Base-by-base conservation (phyloP, 768 basidiomycete genomes). In the Chalciporus pseudorubinellus region DNA sequence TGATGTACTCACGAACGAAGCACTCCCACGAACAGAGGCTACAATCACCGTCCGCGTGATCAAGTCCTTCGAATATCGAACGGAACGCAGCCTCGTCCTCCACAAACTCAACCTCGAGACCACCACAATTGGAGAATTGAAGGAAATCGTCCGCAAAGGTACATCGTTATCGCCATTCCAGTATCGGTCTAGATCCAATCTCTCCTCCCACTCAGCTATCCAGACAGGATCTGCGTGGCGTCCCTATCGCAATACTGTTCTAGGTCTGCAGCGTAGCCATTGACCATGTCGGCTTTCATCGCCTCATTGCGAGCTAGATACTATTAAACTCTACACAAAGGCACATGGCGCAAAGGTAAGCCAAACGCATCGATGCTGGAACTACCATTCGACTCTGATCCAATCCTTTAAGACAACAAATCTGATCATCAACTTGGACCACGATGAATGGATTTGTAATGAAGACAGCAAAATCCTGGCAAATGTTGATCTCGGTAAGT, bases 371-470 rank as follows among this genome's bases (percentile, higher is more conserved):
- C 6, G 14, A 16, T 39, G 19, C 18, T 44, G 16, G 21, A 26
- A 8, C 24, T 16, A 6, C 33, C 13, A 14, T 45, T 34, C 29
- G 46, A 22, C 21, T 21, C 5, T 38, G 14, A 42, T 16, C 4
- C 10, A 12, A 41, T 18, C 20, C 9, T 50, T 43, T 51, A 61
- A 98, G 95, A 95, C 95, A 1, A 89, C 89, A 28, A 98, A 99
- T 72, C 77, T 99, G 24, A 98, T 99, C 70, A 98, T 99, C 65
- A 99, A 99, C 69, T 79, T 98, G 51, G 93, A 97, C 63, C 82
- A 95, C 62, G 95, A 98, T 51, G 89, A 92, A 9, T 95, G 93
- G 90, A 90, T 98, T 55, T 70, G 94, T 14, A 72, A 80, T 42
- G 83, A 92, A 56, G 85, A 86, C 36, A 64, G 65, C 8, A 80